phyloP scores from a whole-genome alignment of 2,329 filamentous ascomycete genomes.

The Fusarium chuoi region DNA sequence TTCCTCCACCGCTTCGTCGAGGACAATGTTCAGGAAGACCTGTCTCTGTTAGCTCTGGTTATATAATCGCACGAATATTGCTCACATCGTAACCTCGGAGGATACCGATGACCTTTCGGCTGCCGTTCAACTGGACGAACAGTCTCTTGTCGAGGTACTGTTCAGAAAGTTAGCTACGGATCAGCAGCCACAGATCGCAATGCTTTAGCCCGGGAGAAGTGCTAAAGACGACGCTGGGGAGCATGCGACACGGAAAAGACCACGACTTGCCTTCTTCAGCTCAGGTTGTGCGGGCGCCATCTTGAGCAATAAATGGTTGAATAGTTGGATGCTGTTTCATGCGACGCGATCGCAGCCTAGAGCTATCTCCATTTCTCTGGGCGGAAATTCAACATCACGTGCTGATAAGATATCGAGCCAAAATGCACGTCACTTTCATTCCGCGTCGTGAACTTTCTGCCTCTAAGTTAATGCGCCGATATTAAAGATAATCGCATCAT shows the following conservation, averaged over 20 bases:
- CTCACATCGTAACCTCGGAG: conserved; percentile 95
- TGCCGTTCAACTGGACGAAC: conserved; percentile 97
- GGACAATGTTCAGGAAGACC: conserved; percentile 98
- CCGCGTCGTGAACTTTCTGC: conserved; percentile 19
- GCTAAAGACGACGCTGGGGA: too few species aligned
- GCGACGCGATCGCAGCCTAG: conserved; percentile 45
- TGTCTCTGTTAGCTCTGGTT: conserved; percentile 51
- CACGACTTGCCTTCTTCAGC: conserved; percentile 86
- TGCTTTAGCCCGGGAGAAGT: background rate
- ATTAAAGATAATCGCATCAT: conserved; percentile 49
- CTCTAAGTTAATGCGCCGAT: conserved; percentile 1
- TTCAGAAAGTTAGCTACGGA: conserved; percentile 40
- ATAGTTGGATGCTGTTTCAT: conserved; percentile 41
- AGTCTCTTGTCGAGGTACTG: conserved; percentile 99
- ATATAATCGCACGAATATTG: background rate
- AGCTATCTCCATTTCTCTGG: conserved; percentile 36
- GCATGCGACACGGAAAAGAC: background rate
- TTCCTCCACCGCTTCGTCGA: conserved; percentile 96
- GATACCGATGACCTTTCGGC: conserved; percentile 94
- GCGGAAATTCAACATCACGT: conserved; percentile 55
- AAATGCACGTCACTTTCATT: conserved; percentile 38
- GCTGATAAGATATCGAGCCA: conserved; percentile 57
- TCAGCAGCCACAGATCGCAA: background rate
- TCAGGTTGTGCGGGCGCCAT: conserved; percentile 99
- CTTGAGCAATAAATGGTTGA: conserved; percentile 55